A percentile compares a stretch with the other conserved stretches of the same genome.
Conservation (phyloP, 108 stramenopile species). For the Skeletonema costatum region DNA sequence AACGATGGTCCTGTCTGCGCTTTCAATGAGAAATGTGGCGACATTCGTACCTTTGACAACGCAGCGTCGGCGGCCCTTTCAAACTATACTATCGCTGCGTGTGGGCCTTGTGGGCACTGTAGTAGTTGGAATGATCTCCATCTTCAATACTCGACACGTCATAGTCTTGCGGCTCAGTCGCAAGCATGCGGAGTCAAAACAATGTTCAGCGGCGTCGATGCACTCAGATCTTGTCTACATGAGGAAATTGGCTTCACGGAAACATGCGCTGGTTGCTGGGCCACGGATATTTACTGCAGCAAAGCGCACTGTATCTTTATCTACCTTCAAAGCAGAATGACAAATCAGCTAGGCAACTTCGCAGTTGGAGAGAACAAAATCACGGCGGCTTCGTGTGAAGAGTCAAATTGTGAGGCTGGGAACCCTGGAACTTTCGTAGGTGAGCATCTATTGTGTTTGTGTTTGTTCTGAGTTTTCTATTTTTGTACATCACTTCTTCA, state of each 20-base stretch:
- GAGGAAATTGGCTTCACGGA: slow-evolving; percentile 1
- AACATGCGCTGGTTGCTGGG: slow-evolving; percentile 15
- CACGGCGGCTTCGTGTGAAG: slow-evolving; percentile 16
- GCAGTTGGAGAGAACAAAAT: neutral
- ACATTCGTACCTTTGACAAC: slow-evolving; percentile 3
- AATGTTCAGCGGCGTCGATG: slow-evolving; percentile 2
- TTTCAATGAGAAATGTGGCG: slow-evolving; percentile 5
- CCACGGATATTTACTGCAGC: slow-evolving; percentile 4
- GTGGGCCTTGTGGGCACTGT: slow-evolving; percentile 9
- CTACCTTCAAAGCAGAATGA: slow-evolving; percentile 12
- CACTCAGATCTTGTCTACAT: neutral
- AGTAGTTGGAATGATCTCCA: slow-evolving; percentile 21
- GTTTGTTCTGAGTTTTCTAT: too few relatives aligned
- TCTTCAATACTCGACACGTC: slow-evolving; percentile 13
- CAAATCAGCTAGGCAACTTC: slow-evolving; percentile 12
- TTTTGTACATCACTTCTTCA: too few relatives aligned
- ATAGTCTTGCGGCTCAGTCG: neutral
- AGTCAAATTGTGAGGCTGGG: slow-evolving; percentile 24
- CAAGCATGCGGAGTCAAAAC: slow-evolving; percentile 12
- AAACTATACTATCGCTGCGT: slow-evolving; percentile 2
- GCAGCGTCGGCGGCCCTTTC: slow-evolving; percentile 2
- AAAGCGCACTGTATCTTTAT: slow-evolving; percentile 10
- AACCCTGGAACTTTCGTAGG: slow-evolving; percentile 16
- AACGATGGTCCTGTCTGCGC: slow-evolving; percentile 9
- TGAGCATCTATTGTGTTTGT: too few relatives aligned